Conservation (phyloP, 2,329 filamentous ascomycete species). For the Aspergillus brasiliensis region DNA sequence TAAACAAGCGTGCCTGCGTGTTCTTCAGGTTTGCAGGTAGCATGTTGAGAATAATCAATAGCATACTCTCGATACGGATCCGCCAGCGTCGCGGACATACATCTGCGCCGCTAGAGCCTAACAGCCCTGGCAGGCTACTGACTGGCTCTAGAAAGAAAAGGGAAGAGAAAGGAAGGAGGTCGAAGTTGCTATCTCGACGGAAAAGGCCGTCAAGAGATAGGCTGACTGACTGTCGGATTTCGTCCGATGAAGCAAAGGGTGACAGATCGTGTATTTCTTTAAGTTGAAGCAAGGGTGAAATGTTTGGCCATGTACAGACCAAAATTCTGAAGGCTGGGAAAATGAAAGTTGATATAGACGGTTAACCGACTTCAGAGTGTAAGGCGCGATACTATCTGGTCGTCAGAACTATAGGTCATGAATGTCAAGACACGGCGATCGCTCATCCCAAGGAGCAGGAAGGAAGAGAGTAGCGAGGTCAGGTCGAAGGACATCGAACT, state of each 20-base stretch:
- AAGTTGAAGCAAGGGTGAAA: conserved; percentile 2
- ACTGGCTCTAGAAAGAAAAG: conserved; percentile 9
- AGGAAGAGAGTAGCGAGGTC: conserved; percentile 7
- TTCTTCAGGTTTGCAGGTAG: conserved; percentile 65
- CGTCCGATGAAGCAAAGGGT: not conserved
- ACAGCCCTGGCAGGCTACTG: conserved; percentile 66
- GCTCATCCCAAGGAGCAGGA: conserved; percentile 8
- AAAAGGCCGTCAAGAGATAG: not conserved
- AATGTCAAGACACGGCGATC: not conserved
- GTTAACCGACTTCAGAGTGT: conserved; percentile 7
- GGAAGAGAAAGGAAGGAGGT: not conserved
- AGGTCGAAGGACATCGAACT: not conserved
- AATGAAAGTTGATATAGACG: conserved; percentile 5
- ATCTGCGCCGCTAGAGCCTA: conserved; percentile 74
- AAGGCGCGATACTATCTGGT: conserved; percentile 8
- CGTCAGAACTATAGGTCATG: conserved; percentile 8
- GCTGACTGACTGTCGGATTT: not conserved
- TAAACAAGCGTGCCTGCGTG: conserved; percentile 66
- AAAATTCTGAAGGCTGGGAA: not conserved
- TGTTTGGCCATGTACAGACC: conserved; percentile 16
- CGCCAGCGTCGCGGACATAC: conserved; percentile 71
- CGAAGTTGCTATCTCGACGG: conserved; percentile 1
- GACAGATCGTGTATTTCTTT: not conserved
- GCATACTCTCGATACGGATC: conserved; percentile 76
- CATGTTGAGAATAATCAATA: conserved; percentile 73